Evolutionary conservation across 352 stramenopile genomes (phyloP).

Genomic region (Pythium myriotylum): DNA sequence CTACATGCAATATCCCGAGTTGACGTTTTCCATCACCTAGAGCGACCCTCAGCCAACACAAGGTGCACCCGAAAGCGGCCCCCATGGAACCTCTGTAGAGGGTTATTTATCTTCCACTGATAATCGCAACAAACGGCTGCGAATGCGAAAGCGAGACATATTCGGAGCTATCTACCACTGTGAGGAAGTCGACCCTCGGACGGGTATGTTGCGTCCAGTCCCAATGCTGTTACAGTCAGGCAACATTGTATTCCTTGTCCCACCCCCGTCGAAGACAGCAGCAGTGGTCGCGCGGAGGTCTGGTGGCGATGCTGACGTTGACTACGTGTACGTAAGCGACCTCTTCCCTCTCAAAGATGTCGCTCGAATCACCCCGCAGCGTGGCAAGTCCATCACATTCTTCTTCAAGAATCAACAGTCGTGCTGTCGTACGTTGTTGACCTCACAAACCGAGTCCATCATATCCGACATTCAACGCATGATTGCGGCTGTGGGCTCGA

Average conservation of each 20-base stretch:
- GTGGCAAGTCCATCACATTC: slow-evolving; percentile 75
- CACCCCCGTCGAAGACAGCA: slow-evolving; percentile 10
- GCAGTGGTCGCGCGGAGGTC: neutral
- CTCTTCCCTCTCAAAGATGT: slow-evolving; percentile 70
- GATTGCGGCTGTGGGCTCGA: slow-evolving; percentile 46
- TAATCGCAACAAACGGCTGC: slow-evolving; percentile 38
- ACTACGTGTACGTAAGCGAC: slow-evolving; percentile 64
- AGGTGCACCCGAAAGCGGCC: neutral
- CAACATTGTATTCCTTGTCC: slow-evolving; percentile 63
- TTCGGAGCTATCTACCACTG: slow-evolving; percentile 68
- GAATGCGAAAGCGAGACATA: slow-evolving; percentile 72
- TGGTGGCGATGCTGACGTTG: slow-evolving; percentile 28
- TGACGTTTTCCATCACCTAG: slow-evolving; percentile 1
- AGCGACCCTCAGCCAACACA: slow-evolving; percentile 20
- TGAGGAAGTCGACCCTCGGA: slow-evolving; percentile 64
- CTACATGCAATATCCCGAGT: no score
- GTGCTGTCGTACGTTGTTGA: slow-evolving; percentile 74
- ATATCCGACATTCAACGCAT: slow-evolving; percentile 65
- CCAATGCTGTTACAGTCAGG: slow-evolving; percentile 69
- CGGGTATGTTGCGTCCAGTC: slow-evolving; percentile 54
- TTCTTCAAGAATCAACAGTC: slow-evolving; percentile 74
- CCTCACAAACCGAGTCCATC: slow-evolving; percentile 70
- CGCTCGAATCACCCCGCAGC: slow-evolving; percentile 73
- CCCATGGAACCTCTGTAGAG: neutral
- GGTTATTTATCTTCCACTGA: neutral